phyloP scores from a whole-genome alignment of 352 stramenopile genomes.

The Plasmopara halstedii region DNA sequence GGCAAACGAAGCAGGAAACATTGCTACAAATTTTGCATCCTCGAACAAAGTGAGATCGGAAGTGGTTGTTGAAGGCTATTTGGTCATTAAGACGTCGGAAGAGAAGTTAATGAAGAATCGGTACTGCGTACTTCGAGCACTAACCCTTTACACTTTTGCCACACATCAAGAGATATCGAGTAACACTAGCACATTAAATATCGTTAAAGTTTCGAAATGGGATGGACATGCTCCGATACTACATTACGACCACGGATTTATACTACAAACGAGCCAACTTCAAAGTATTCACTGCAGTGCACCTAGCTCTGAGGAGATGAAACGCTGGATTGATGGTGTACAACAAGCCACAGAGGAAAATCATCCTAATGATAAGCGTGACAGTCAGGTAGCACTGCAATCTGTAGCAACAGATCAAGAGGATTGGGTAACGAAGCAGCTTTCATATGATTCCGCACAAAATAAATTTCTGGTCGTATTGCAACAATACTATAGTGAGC shows the following conservation, averaged over 20 bases:
- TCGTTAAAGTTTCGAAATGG: conserved; percentile 48
- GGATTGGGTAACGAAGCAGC: not conserved
- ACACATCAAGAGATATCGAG: conserved; percentile 26
- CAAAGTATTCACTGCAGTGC: conserved; percentile 66
- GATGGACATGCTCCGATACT: conserved; percentile 52
- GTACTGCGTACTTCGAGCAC: conserved; percentile 40
- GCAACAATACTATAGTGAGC: conserved; percentile 44
- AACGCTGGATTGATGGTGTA: conserved; percentile 53
- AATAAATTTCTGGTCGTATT: conserved; percentile 29
- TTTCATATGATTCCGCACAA: conserved; percentile 8
- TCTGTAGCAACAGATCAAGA: conserved; percentile 18
- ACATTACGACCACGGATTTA: conserved; percentile 66
- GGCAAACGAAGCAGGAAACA: not conserved
- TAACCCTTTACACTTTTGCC: conserved; percentile 36
- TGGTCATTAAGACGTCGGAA: conserved; percentile 39
- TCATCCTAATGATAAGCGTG: conserved; percentile 10
- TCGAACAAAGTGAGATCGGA: conserved; percentile 1
- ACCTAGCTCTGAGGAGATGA: conserved; percentile 48
- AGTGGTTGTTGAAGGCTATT: conserved; percentile 44
- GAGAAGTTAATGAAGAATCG: conserved; percentile 50
- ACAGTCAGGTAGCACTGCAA: conserved; percentile 14
- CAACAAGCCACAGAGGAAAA: conserved; percentile 36
- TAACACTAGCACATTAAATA: conserved; percentile 17
- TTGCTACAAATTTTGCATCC: not conserved
- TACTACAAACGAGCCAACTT: conserved; percentile 45